Conservation (phyloP, 1,284 basidiomycete genomes). For the Malassezia restricta region DNA sequence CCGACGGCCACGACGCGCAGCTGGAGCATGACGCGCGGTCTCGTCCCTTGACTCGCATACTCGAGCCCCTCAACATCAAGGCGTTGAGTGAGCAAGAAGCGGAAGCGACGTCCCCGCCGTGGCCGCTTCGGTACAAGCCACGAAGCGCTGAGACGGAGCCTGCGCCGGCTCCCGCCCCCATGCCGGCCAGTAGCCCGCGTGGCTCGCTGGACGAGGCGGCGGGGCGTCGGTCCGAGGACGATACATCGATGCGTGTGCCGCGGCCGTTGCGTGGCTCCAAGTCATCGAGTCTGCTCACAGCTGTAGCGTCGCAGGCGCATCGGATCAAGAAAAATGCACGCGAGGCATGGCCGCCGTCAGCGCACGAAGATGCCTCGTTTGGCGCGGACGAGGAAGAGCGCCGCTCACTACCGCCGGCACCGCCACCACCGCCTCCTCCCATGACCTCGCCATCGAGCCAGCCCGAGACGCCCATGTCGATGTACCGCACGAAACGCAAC, state of each 20-base stretch:
- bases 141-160: neutral
- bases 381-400: neutral
- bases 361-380: neutral
- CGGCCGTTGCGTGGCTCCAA: slow-evolving; percentile 10
- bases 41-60: neutral
- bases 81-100: neutral
- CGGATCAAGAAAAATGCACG: slow-evolving; percentile 1
- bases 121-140: neutral
- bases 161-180: neutral
- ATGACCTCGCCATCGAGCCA: neutral
- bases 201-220: neutral
- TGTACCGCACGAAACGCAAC: slow-evolving; percentile 20
- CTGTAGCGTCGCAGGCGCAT: slow-evolving; percentile 4
- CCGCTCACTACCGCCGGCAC: neutral
- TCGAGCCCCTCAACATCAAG: slow-evolving; percentile 10
- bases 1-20: neutral
- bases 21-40: neutral
- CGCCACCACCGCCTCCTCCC: neutral
- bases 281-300: slow-evolving; percentile 11
- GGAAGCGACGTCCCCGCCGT: neutral
- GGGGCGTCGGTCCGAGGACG: neutral
- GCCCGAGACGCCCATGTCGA: neutral
- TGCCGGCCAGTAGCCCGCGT: neutral
- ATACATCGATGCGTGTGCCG: neutral
- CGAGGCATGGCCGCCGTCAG: neutral